A percentile compares a stretch with the other conserved stretches of the same genome.
These are phyloP conservation scores for Colletotrichum sp. DNA, from an alignment of 2,329 filamentous ascomycete genomes.

Conservation along the genomic window DNA sequence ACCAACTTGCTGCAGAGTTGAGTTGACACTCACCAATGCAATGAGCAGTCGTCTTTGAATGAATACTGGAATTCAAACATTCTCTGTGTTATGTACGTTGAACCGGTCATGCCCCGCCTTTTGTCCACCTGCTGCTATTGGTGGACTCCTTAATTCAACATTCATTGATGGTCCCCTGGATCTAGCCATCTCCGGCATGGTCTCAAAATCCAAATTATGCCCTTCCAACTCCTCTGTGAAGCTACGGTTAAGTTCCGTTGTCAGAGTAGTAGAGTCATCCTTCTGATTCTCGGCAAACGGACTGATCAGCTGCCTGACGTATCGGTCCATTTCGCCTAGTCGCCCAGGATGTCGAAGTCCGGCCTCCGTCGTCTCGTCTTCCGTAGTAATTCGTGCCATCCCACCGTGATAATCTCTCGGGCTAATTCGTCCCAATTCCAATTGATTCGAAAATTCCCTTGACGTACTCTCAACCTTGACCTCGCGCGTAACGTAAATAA, in stretches of 20 bases:
- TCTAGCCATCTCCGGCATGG: neutral
- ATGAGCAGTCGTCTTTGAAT: neutral
- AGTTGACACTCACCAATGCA: neutral
- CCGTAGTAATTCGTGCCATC: neutral
- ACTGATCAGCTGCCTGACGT: neutral
- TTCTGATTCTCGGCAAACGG: neutral
- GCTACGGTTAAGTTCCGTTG: neutral
- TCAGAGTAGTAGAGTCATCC: neutral
- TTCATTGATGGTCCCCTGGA: neutral
- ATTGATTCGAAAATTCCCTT: neutral
- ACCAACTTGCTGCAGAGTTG: no score
- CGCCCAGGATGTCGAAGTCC: neutral
- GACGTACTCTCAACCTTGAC: neutral
- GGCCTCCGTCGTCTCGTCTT: neutral
- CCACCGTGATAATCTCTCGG: neutral
- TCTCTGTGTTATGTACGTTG: neutral
- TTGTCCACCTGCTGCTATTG: neutral
- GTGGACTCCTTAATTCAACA: neutral
- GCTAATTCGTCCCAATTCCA: neutral
- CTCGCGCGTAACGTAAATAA: conserved; percentile 3
- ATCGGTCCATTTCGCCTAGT: neutral
- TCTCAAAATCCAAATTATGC: neutral
- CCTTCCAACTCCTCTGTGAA: neutral
- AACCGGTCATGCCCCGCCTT: neutral
- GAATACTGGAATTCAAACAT: neutral